These are phyloP conservation scores for Rhizoclosmatium sp. DNA, from an alignment of 192 early-diverging fungal species.

Conservation along the genomic window DNA sequence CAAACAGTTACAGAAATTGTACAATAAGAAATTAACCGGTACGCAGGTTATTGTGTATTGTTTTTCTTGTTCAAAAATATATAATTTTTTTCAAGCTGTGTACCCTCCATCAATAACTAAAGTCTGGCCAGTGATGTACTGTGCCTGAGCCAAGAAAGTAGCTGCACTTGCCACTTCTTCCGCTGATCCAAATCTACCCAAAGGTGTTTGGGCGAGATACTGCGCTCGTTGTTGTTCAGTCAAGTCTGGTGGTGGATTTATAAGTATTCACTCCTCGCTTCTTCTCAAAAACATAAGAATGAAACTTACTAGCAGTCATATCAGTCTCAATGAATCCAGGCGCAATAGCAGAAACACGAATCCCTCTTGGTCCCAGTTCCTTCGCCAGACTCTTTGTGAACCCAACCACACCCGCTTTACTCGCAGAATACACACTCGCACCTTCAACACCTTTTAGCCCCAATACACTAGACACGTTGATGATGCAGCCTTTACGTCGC, in stretches of 20 bases:
- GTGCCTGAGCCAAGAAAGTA: constrained; percentile 61
- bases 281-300: neutral
- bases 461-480: constrained; percentile 86
- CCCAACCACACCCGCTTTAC: constrained; percentile 86
- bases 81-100: constrained; percentile 1
- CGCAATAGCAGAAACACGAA: constrained; percentile 84
- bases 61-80: too few species aligned
- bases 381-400: constrained; percentile 85
- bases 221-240: constrained; percentile 44
- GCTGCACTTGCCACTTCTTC: constrained; percentile 69
- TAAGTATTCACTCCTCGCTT: neutral
- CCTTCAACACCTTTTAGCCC: constrained; percentile 78
- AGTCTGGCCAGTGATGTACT: constrained; percentile 71
- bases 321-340: constrained; percentile 90
- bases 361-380: constrained; percentile 74
- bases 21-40: too few species aligned
- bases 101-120: constrained; percentile 54
- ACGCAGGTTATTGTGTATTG: too few species aligned
- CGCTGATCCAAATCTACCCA: constrained; percentile 64
- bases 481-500: constrained; percentile 66
- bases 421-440: constrained; percentile 79
- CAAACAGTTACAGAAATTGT: too few species aligned
- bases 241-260: constrained; percentile 39
- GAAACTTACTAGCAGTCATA: constrained; percentile 69
- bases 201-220: constrained; percentile 55